Evolutionary conservation across 805 yeast species (phyloP).

Genomic region (Saccharomyces mikatae): DNA sequence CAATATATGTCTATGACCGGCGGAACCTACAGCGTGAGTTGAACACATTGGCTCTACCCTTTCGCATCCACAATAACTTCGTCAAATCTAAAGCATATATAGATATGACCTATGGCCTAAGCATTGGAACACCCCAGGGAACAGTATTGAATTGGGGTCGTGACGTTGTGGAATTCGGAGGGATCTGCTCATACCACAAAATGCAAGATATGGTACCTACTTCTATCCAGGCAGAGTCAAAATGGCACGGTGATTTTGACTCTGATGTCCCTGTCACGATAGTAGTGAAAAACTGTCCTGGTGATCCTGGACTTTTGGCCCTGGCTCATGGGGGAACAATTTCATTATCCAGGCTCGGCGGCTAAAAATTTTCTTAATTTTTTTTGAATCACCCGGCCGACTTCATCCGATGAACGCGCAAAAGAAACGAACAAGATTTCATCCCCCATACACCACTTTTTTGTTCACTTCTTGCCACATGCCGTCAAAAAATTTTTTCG

Average conservation of each 20-base stretch:
- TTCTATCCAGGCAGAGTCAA: not conserved
- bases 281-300: slow-evolving; percentile 10
- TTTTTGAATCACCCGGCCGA: not conserved
- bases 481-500: not conserved
- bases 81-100: slow-evolving; percentile 23
- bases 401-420: not conserved
- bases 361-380: not conserved
- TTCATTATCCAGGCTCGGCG: not conserved
- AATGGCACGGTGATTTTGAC: not conserved
- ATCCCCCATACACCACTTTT: not conserved
- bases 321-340: not conserved
- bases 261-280: not conserved
- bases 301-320: slow-evolving; percentile 7
- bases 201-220: not conserved
- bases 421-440: not conserved
- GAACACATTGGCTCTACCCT: slow-evolving; percentile 18
- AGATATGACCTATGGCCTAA: slow-evolving; percentile 14
- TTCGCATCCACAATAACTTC: slow-evolving; percentile 6
- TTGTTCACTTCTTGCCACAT: not conserved
- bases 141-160: slow-evolving; percentile 19
- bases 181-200: slow-evolving; percentile 3
- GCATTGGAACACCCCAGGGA: slow-evolving; percentile 20
- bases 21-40: slow-evolving; percentile 16
- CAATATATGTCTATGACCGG: slow-evolving; percentile 31
- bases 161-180: slow-evolving; percentile 25